Evolutionary conservation across 768 basidiomycete species (phyloP), one percentile per base, ranked within the genome.

Genomic region (Lentinula detonsa): DNA sequence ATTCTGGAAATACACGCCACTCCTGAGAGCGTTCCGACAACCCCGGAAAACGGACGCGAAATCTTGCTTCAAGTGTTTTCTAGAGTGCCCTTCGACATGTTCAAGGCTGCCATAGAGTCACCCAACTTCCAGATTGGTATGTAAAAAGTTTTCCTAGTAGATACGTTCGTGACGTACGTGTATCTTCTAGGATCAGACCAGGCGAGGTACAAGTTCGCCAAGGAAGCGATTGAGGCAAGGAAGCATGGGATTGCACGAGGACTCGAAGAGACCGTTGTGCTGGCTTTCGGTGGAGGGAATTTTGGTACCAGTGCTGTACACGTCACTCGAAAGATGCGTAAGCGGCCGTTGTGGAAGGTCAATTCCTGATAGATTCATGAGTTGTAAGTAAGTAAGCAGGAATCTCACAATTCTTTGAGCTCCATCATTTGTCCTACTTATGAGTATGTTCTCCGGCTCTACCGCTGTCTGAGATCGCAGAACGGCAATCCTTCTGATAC

Each of bases 141-240:
- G 62, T 56, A 15, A 11, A 28, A 7, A 15, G 8, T 23, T 43
- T 57, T 35, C 34, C 33, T 56, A 50, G 48, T 64, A 50, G 45
- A 31, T n/a, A 37, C 31, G 33, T 60, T 68, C 63, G 60, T 68
- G 45, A 56, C 21, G 9, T 55, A n/a, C 49, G 37, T 33, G n/a
- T 33, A n/a, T 68, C 59, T 61, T 71, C 65, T 72, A 89, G 90
- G 87, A 21, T 84, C 89, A 61, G 90, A 91, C 74, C 93, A 95
- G 70, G 84, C 85, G 62, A 85, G 93, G 50, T 97, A 95, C 77
- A 89, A 88, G 68, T 95, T 95, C 74, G 92, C 93, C 3, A 95
- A 95, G 73, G 91, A 92, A 65, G 91, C 87, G 11, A 88, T 95
- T 68, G 89, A 91, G 67, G 68, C 87, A 67, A 82, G 93, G 66